These are phyloP conservation scores for Candida patagonica DNA, from an alignment of 805 yeast species.

Conservation along the genomic window DNA sequence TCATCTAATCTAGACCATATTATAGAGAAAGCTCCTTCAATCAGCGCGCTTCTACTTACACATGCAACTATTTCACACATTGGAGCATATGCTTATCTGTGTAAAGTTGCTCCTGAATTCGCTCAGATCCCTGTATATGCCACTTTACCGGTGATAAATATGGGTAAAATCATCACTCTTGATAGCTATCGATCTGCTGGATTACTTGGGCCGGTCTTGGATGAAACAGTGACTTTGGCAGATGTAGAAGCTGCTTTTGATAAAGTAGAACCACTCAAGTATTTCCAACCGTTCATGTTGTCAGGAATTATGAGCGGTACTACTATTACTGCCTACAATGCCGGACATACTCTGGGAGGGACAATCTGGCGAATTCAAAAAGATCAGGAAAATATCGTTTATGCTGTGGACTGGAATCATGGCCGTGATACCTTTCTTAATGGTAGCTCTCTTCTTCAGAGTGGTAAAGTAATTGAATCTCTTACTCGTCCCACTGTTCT, in stretches of 20 bases:
- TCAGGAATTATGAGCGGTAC: conserved; percentile 48
- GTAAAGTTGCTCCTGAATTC: conserved; percentile 46
- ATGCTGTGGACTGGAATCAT: conserved; percentile 94
- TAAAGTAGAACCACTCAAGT: conserved; percentile 57
- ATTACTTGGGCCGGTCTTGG: conserved; percentile 55
- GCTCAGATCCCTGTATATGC: conserved; percentile 69
- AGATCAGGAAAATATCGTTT: conserved; percentile 69
- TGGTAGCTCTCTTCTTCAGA: conserved; percentile 52
- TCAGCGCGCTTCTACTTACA: conserved; percentile 62
- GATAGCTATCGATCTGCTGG: conserved; percentile 72
- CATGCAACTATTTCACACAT: conserved; percentile 74
- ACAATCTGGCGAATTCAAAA: conserved; percentile 74
- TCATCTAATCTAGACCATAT: conserved; percentile 14
- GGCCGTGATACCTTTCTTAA: conserved; percentile 77
- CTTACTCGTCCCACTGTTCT: conserved; percentile 74
- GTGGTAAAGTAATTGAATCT: conserved; percentile 52
- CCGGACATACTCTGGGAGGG: conserved; percentile 94
- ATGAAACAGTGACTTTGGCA: conserved; percentile 48
- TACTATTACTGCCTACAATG: conserved; percentile 69
- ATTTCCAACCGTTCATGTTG: conserved; percentile 62
- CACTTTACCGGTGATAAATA: conserved; percentile 79
- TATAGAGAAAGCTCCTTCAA: conserved; percentile 22
- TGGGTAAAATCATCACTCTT: conserved; percentile 79
- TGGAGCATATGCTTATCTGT: conserved; percentile 68
- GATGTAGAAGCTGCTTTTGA: conserved; percentile 81